Evolutionary conservation across 1,284 basidiomycete genomes (phyloP).

Genomic region (Cronartium quercuum): DNA sequence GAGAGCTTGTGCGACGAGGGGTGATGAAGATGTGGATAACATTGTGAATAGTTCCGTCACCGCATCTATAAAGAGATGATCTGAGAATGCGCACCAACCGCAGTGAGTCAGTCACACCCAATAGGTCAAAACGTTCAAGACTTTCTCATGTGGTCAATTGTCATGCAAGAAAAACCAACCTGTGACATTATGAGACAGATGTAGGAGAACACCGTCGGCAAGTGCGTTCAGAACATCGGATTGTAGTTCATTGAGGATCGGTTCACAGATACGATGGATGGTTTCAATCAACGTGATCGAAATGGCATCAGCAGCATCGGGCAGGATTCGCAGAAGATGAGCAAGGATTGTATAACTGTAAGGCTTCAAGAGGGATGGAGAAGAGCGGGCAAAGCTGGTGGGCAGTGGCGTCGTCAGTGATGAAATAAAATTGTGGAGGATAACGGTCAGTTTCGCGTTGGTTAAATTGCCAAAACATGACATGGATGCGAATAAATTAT

Average conservation of each 20-base stretch:
- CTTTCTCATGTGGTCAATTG: no score
- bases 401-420: neutral
- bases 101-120: no score
- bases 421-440: neutral
- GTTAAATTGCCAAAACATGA: constrained; percentile 25
- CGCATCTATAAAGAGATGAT: neutral
- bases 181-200: neutral
- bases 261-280: neutral
- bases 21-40: neutral
- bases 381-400: neutral
- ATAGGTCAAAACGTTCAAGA: no score
- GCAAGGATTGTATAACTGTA: neutral
- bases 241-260: neutral
- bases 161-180: neutral
- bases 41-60: neutral
- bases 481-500: constrained; percentile 1
- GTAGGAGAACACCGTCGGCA: neutral
- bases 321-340: neutral
- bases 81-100: neutral
- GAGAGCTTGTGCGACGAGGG: neutral
- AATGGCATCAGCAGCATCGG: neutral
- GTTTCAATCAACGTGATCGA: neutral
- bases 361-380: neutral
- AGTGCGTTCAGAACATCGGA: neutral
- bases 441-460: neutral